These are phyloP conservation scores for Myriosclerotinia scirpicola DNA, from an alignment of 2,329 filamentous ascomycete species.

Conservation along the genomic window DNA sequence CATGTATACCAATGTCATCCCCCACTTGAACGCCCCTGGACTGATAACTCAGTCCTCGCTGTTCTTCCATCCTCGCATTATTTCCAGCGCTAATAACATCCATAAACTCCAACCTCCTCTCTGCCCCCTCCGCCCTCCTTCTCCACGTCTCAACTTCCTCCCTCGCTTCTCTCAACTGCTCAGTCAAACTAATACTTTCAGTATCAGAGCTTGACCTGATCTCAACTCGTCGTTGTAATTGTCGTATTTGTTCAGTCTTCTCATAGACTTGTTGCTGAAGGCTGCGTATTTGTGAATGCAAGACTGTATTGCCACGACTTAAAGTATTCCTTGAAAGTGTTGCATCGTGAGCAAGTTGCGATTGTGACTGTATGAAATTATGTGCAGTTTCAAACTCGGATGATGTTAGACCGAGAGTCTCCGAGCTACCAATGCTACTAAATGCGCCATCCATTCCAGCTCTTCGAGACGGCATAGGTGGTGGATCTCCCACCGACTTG, in stretches of 20 bases:
- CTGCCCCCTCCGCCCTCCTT: slow-evolving; percentile 55
- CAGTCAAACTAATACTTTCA: slow-evolving; percentile 47
- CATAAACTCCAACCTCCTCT: slow-evolving; percentile 50
- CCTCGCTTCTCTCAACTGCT: slow-evolving; percentile 49
- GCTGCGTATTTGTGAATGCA: slow-evolving; percentile 51
- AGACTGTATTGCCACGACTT: slow-evolving; percentile 37
- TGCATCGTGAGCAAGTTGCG: slow-evolving; percentile 3
- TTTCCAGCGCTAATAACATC: slow-evolving; percentile 24
- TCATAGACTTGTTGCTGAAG: slow-evolving; percentile 50
- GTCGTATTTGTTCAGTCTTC: slow-evolving; percentile 49
- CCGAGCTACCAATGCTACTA: slow-evolving; percentile 18
- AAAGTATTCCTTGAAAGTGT: slow-evolving; percentile 15
- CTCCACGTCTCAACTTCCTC: slow-evolving; percentile 53
- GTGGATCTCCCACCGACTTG: not conserved
- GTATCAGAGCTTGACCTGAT: slow-evolving; percentile 43
- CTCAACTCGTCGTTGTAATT: slow-evolving; percentile 50
- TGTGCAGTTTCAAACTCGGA: slow-evolving; percentile 16
- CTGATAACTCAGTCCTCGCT: not conserved
- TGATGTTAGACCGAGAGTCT: slow-evolving; percentile 3
- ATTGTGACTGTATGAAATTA: slow-evolving; percentile 8
- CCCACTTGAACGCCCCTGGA: not conserved
- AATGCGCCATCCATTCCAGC: slow-evolving; percentile 20
- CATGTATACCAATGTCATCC: not conserved
- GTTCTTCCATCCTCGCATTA: slow-evolving; percentile 5
- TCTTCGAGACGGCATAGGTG: not conserved